These are phyloP conservation scores for Chara braunii DNA, from an alignment of 139 green algal species.

Conservation along the genomic window DNA sequence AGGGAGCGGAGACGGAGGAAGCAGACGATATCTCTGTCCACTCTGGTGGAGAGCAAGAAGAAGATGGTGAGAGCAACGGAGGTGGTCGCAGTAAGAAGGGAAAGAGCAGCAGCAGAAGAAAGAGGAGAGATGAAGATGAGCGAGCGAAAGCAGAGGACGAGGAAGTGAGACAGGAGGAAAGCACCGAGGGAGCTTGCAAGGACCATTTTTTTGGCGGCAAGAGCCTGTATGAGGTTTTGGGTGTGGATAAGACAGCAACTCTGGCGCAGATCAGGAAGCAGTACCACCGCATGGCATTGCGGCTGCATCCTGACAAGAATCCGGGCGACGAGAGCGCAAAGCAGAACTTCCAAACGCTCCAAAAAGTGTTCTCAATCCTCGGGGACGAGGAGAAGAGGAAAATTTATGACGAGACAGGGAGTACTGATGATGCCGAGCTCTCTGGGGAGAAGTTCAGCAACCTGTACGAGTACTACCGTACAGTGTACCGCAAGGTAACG, in stretches of 20 bases:
- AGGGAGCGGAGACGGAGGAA: no score
- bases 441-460: slow-evolving; percentile 51
- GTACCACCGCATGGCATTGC: slow-evolving; percentile 74
- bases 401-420: slow-evolving; percentile 84
- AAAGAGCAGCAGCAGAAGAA: no score
- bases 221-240: slow-evolving; percentile 33
- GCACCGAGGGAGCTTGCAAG: no score
- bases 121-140: no score
- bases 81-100: no score
- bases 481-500: slow-evolving; percentile 55
- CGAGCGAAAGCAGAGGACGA: no score
- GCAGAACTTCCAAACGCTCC: slow-evolving; percentile 78
- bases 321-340: slow-evolving; percentile 56
- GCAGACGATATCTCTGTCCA: no score
- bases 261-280: slow-evolving; percentile 70
- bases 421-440: slow-evolving; percentile 49
- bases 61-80: no score
- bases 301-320: slow-evolving; percentile 89
- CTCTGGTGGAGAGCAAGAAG: no score
- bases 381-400: slow-evolving; percentile 72
- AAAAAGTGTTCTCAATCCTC: slow-evolving; percentile 78
- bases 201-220: no score
- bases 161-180: no score
- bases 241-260: slow-evolving; percentile 19
- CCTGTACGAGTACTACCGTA: slow-evolving; percentile 72